Evolutionary conservation across 768 basidiomycete species (phyloP).

Genomic region (Hygrocybe coccinea): DNA sequence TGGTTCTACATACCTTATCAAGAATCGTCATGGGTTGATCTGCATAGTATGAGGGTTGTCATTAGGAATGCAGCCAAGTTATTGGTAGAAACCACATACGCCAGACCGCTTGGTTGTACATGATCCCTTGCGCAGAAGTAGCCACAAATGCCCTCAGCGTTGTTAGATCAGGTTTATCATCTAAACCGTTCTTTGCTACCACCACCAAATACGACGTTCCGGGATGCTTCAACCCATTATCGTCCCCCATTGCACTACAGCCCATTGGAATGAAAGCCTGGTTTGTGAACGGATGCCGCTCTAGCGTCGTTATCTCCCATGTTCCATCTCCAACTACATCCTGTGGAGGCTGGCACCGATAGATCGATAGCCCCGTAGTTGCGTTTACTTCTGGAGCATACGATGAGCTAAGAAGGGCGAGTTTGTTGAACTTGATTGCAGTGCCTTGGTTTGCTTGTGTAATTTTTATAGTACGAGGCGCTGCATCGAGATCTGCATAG

Average conservation of each 20-base stretch:
- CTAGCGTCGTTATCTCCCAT: conserved; percentile 66
- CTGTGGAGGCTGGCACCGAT: conserved; percentile 59
- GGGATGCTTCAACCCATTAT: conserved; percentile 44
- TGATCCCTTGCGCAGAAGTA: conserved; percentile 74
- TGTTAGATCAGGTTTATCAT: conserved; percentile 71
- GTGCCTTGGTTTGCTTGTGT: conserved; percentile 87
- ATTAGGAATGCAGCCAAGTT: neutral
- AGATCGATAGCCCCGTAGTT: conserved; percentile 73
- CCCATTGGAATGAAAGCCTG: conserved; percentile 97
- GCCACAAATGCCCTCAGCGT: conserved; percentile 82
- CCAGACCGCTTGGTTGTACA: conserved; percentile 83
- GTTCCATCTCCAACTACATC: conserved; percentile 45
- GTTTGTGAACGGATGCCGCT: conserved; percentile 84
- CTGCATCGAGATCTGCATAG: conserved; percentile 61
- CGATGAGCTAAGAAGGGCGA: conserved; percentile 61
- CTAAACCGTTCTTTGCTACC: conserved; percentile 71
- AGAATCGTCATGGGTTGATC: conserved; percentile 92
- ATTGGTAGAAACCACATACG: conserved; percentile 52
- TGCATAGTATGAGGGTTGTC: conserved; percentile 29
- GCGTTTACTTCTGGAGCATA: conserved; percentile 59
- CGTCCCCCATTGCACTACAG: conserved; percentile 32
- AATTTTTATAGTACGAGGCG: conserved; percentile 63
- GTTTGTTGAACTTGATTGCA: conserved; percentile 89
- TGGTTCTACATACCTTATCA: conserved; percentile 47
- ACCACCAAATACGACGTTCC: conserved; percentile 72